These are phyloP conservation scores for Phytophthora pluvialis DNA, from an alignment of 352 stramenopile genomes.

Conservation along the genomic window DNA sequence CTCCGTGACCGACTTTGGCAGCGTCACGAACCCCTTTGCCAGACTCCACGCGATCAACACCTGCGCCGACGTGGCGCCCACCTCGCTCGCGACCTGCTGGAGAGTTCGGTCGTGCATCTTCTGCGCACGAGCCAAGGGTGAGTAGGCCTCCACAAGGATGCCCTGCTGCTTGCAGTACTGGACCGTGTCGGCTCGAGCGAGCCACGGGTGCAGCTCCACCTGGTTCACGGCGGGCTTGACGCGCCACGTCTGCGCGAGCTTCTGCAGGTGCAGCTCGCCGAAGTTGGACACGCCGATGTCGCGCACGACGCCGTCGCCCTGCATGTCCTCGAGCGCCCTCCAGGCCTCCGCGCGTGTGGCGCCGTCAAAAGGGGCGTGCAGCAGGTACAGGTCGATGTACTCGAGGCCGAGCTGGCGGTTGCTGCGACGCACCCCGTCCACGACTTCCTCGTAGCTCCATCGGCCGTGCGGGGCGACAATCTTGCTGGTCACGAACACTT, in stretches of 20 bases:
- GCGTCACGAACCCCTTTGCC: conserved; percentile 62
- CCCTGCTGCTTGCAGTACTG: conserved; percentile 58
- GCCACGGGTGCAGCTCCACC: conserved; percentile 80
- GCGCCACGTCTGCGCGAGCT: conserved; percentile 63
- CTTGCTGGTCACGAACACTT: conserved; percentile 90
- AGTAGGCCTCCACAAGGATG: conserved; percentile 68
- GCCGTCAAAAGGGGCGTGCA: conserved; percentile 70
- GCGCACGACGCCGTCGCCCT: conserved; percentile 60
- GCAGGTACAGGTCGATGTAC: conserved; percentile 85
- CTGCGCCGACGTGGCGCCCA: conserved; percentile 50
- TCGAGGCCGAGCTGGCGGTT: conserved; percentile 65
- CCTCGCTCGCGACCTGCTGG: conserved; percentile 44
- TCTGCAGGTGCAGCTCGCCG: conserved; percentile 61
- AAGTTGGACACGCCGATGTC: conserved; percentile 94
- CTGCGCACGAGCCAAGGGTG: conserved; percentile 50
- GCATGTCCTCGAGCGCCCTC: conserved; percentile 60
- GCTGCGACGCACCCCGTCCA: conserved; percentile 57
- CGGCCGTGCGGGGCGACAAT: conserved; percentile 31
- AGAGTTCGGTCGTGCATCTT: conserved; percentile 49
- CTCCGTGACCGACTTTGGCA: conserved; percentile 69
- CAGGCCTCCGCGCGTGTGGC: conserved; percentile 57
- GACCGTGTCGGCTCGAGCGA: conserved; percentile 64
- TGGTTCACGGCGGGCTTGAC: conserved; percentile 80
- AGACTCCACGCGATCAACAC: conserved; percentile 60
- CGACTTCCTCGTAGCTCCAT: conserved; percentile 78